These are phyloP conservation scores for Fusarium temperatum DNA, from an alignment of 2,329 filamentous ascomycete genomes.

Conservation along the genomic window DNA sequence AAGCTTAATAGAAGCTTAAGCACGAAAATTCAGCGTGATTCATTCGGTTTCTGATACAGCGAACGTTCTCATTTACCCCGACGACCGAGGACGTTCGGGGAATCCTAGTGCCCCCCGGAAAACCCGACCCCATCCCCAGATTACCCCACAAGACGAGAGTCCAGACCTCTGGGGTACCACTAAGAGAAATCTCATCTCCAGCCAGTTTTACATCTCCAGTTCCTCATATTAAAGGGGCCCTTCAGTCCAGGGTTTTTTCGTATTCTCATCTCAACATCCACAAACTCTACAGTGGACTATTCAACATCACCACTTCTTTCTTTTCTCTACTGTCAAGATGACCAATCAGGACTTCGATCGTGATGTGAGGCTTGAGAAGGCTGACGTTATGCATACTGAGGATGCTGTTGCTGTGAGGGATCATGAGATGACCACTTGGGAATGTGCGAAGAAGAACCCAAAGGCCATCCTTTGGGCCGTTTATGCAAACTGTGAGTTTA, in stretches of 20 bases:
- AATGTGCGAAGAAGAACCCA: conserved; percentile 5
- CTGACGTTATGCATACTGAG: neutral
- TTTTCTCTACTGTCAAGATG: neutral
- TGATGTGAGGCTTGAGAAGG: neutral
- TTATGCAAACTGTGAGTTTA: neutral
- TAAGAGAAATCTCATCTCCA: neutral
- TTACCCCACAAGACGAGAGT: neutral
- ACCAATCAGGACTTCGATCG: accelerated
- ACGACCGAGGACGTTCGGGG: neutral
- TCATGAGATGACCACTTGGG: neutral
- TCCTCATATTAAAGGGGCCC: neutral
- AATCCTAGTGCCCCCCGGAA: neutral
- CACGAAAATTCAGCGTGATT: too few species aligned
- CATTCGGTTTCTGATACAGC: neutral
- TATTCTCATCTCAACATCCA: neutral
- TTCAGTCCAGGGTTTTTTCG: neutral
- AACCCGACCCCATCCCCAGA: neutral
- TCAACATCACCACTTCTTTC: neutral
- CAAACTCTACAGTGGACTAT: neutral
- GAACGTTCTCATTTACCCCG: neutral
- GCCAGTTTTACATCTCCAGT: neutral
- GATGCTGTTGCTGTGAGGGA: neutral
- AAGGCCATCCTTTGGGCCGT: neutral
- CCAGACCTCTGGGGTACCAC: neutral
- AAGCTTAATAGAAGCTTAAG: neutral